Evolutionary conservation across 805 yeast species (phyloP).

Genomic region (Suhomyces canberraensis): DNA sequence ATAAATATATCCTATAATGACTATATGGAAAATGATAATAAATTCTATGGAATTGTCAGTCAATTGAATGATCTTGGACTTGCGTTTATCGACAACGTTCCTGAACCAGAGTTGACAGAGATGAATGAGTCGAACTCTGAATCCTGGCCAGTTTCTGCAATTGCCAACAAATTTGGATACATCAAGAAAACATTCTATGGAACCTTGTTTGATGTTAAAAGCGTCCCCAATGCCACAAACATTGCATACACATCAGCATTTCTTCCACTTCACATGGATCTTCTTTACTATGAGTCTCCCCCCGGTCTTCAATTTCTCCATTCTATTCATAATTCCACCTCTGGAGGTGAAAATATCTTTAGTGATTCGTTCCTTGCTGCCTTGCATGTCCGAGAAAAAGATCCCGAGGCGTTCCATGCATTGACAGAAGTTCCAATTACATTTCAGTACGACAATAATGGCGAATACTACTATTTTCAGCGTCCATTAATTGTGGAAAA

Average conservation of each 20-base stretch:
- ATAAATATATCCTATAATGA: constrained; percentile 35
- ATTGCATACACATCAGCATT: constrained; percentile 65
- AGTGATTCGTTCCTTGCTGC: constrained; percentile 72
- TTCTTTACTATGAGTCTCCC: constrained; percentile 73
- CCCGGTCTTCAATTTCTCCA: constrained; percentile 77
- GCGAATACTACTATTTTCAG: constrained; percentile 57
- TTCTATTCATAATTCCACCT: constrained; percentile 49
- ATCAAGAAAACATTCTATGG: constrained; percentile 73
- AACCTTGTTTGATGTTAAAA: constrained; percentile 61
- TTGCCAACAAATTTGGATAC: constrained; percentile 59
- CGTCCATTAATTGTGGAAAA: constrained; percentile 64
- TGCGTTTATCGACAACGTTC: constrained; percentile 51
- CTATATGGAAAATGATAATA: constrained; percentile 26
- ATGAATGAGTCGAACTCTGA: constrained; percentile 42
- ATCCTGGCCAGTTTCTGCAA: constrained; percentile 37
- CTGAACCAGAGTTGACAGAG: constrained; percentile 32
- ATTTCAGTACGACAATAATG: constrained; percentile 62
- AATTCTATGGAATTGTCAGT: constrained; percentile 38
- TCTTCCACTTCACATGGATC: constrained; percentile 75
- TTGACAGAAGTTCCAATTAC: constrained; percentile 61
- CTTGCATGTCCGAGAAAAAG: constrained; percentile 47
- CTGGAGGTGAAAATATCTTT: constrained; percentile 68
- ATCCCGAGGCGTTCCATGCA: constrained; percentile 63
- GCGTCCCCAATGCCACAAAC: constrained; percentile 50
- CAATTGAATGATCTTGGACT: constrained; percentile 57